These are phyloP conservation scores for Tetragonia tetragonoides DNA, from an alignment of 148 eudicot genomes.

Conservation along the genomic window DNA sequence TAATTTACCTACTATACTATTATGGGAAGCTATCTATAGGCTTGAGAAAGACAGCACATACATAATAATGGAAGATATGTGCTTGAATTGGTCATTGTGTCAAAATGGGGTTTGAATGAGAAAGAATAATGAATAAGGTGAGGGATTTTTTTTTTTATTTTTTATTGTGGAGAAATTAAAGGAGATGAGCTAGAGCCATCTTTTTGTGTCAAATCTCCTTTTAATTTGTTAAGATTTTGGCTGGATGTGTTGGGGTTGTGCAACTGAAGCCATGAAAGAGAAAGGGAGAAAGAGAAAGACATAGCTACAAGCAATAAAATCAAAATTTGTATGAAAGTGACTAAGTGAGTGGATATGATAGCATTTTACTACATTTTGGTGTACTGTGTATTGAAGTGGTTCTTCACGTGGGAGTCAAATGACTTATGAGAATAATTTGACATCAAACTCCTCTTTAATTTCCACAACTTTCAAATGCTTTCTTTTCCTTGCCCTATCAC, in stretches of 20 bases:
- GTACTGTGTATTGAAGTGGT: conserved; percentile 13
- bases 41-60: conserved; percentile 26
- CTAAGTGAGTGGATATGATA: conserved; percentile 22
- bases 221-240: background rate
- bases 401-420: conserved; percentile 36
- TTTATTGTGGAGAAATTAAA: background rate
- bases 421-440: conserved; percentile 13
- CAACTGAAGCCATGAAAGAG: conserved; percentile 14
- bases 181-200: background rate
- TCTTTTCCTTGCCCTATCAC: background rate
- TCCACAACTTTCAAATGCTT: conserved; percentile 29
- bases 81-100: background rate
- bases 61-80: background rate
- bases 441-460: background rate
- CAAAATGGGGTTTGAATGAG: background rate
- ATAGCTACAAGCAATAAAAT: background rate
- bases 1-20: conserved; percentile 22
- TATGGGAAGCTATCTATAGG: conserved; percentile 1
- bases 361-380: background rate
- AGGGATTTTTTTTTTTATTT: background rate
- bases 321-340: conserved; percentile 20
- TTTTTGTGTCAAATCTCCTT: conserved; percentile 9
- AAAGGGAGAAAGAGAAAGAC: background rate
- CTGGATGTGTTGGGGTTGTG: background rate
- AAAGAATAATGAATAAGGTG: background rate